phyloP scores from a whole-genome alignment of 106 monocot species.

The Agapanthus africanus region DNA sequence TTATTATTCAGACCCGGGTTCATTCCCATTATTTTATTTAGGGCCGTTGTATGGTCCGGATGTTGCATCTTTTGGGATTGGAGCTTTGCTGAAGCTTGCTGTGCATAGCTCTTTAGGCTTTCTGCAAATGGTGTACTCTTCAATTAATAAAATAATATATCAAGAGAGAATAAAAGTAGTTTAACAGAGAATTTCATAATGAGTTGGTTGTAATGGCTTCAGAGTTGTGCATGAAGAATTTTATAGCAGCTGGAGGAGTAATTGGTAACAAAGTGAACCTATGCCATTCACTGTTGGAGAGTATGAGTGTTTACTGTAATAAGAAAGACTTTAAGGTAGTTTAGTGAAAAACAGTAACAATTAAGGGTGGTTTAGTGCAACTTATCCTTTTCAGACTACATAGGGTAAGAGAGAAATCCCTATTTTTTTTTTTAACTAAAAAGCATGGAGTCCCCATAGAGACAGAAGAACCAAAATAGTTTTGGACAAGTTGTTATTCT shows the following conservation, averaged over 20 bases:
- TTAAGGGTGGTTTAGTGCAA: no score
- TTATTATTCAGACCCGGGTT: constrained; percentile 4
- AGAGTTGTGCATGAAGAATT: background rate
- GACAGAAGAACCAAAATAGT: no score
- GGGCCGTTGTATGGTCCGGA: constrained; percentile 30
- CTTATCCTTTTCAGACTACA: no score
- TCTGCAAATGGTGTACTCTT: constrained; percentile 26
- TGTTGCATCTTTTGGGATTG: constrained; percentile 17
- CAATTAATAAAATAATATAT: background rate
- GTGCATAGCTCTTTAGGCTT: constrained; percentile 51
- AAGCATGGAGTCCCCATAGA: no score
- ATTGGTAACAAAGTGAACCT: background rate
- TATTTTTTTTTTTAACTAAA: no score
- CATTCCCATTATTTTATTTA: constrained; percentile 21
- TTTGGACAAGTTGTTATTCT: no score
- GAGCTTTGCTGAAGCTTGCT: constrained; percentile 20
- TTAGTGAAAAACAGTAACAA: no score
- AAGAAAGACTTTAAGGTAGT: no score
- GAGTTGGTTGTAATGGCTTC: background rate
- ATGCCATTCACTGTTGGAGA: no score
- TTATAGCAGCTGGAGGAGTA: background rate
- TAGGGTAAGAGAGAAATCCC: no score
- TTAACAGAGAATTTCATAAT: background rate
- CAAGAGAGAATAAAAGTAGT: background rate
- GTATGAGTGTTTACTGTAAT: no score